phyloP scores from a whole-genome alignment of 805 yeast genomes.

The Starmerella powellii region DNA sequence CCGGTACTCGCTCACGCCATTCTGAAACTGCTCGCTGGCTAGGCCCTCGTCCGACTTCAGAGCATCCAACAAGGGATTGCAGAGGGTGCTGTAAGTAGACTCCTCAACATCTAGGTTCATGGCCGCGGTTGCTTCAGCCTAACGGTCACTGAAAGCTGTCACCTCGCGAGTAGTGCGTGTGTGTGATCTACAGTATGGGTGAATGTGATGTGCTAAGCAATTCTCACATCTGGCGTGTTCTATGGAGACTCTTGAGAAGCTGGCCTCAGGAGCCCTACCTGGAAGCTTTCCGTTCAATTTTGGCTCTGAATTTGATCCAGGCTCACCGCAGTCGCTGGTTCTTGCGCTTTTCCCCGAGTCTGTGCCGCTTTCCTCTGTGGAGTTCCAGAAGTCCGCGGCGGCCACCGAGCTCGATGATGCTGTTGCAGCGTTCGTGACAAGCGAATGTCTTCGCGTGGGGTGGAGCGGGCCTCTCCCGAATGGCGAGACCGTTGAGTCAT shows the following conservation, averaged over 20 bases:
- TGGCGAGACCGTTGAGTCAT: slow-evolving; percentile 9
- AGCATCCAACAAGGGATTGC: slow-evolving; percentile 5
- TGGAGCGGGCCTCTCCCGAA: slow-evolving; percentile 14
- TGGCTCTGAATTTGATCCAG: slow-evolving; percentile 16
- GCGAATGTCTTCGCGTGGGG: slow-evolving; percentile 15
- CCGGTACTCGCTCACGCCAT: not conserved
- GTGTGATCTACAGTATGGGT: no score
- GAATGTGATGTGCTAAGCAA: no score
- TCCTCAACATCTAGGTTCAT: slow-evolving; percentile 1
- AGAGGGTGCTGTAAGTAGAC: slow-evolving; percentile 4
- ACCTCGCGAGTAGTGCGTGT: no score
- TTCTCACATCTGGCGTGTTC: no score
- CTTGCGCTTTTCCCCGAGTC: slow-evolving; percentile 28
- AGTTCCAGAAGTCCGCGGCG: not conserved
- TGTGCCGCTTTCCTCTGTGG: slow-evolving; percentile 9
- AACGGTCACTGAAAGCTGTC: no score
- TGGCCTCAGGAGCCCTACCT: slow-evolving; percentile 14
- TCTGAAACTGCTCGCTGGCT: not conserved
- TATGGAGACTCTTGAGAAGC: slow-evolving; percentile 9
- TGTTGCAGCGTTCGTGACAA: slow-evolving; percentile 11
- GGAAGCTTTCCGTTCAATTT: slow-evolving; percentile 8
- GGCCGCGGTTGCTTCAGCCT: no score
- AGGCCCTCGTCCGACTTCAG: not conserved
- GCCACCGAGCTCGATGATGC: slow-evolving; percentile 5
- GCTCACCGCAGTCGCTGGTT: slow-evolving; percentile 25